Evolutionary conservation across 768 basidiomycete genomes (phyloP), one percentile per base, ranked within the genome.

Genomic region (Cytidiella melzeri): DNA sequence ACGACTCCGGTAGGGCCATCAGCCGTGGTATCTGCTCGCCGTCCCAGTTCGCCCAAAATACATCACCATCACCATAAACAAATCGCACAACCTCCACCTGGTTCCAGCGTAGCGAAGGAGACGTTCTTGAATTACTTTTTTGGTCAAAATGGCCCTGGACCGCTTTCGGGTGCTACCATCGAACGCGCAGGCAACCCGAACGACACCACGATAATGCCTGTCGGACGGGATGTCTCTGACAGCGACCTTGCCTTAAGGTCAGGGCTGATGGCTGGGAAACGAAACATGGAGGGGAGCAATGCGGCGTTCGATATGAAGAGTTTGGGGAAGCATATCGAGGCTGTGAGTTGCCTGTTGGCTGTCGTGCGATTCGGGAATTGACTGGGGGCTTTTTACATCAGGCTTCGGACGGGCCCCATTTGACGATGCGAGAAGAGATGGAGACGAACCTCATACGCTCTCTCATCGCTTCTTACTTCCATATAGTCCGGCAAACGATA

Each of bases 271-370:
- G 79, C 79, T 18, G 77, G 80, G 12, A 84, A 81, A 68, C 70
- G 78, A 44, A 71, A 73, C 10, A 63, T 88, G 43, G 89, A 93
- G 57, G 86, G 77, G 42, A 87, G 73, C 64, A 87, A 76, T 58
- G 87, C 93, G 48, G 93, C 89, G 41, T 97, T 83, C 65, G 96
- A 98, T 65, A 99, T 99, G 96, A 97, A 92, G 76, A 96, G 92
- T 62, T 73, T 98, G 45, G 92, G 94, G 38, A 93, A 87, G 69
- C 96, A 99, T 61, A 89, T 99, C 51, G 96, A 99, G 67, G 90
- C 94, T 55, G 94, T 97, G 61, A 76, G 90, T 81, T 23, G 12
- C 38, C 21, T 27, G 25, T n/a, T 9, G 50, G 25, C 11, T 4
- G 10, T 36, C n/a, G n/a, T n/a, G n/a, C n/a, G 30, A 34, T 15